Base-by-base conservation (phyloP, 2,329 filamentous ascomycete species). In the Tolypocladium ophioglossoides region DNA sequence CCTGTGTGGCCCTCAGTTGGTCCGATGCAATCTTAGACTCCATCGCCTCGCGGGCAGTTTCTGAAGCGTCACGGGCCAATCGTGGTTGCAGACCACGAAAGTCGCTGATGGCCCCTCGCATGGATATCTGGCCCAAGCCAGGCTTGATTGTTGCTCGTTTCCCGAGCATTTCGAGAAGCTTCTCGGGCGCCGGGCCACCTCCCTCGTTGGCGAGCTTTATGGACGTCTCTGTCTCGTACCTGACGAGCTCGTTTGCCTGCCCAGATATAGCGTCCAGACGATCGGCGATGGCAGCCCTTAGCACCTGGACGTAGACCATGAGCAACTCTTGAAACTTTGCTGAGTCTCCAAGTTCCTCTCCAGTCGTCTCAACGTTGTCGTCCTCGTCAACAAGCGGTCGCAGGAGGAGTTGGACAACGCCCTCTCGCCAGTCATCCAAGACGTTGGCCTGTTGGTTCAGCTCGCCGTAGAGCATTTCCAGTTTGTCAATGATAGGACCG, bases 291-390 rank as follows among this genome's bases (percentile, higher is more conserved):
- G 86, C 77, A 0, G 87, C 83, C 56, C 89, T 80, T 32, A 96
- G 74, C 10, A 82, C 84, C 65, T 91, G 84, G 55, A 95, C 86
- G 64, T 95, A 95, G 8, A 88, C 88, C 69, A 92, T 89, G 44
- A 96, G 80, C 65, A 95, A 84, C 57, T 96, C 92, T 70, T 97
- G 92, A 48, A 86, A 80, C 66, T 89, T 89, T 0, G 91, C 89
- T 0, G 92, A 95, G 35, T 88, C 82, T 60, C 90, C 87, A 58
- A 96, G 94, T 66, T 97, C 94, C 56, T 96, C 86, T 27, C 94
- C 94, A 12, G 90, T 92, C 2, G 84, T 79, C 55, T 95, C 89
- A 11, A 79, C 70, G 18, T 74, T 74, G 1, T 83, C 83, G 41
- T 95, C 90, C 63, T 94, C 84, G 61, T 97, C 94, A 20, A 97